Percentiles rank a stretch among this genome's conserved stretches.
Conservation (phyloP, 495 filamentous ascomycete species). For the Xanthoparmelia taractica region DNA sequence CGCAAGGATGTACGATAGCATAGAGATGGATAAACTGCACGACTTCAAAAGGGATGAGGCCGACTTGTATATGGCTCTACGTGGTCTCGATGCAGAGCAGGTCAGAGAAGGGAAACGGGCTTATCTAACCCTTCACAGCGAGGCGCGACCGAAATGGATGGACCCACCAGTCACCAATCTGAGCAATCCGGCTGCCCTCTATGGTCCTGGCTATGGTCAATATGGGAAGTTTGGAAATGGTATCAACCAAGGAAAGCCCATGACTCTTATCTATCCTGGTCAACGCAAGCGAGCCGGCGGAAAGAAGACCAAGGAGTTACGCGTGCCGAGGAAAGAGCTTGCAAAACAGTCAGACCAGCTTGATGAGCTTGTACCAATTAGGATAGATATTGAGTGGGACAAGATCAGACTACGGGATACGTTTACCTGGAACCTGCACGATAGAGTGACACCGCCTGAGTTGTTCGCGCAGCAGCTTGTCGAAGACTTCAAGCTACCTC, state of each 20-base stretch:
- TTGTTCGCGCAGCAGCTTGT: slow-evolving; percentile 81
- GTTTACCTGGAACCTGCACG: slow-evolving; percentile 97
- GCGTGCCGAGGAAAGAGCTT: slow-evolving; percentile 67
- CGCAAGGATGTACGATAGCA: slow-evolving; percentile 43
- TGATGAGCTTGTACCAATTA: slow-evolving; percentile 84
- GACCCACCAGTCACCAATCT: slow-evolving; percentile 39
- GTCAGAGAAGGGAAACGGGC: slow-evolving; percentile 11
- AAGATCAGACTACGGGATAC: slow-evolving; percentile 94
- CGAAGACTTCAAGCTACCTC: slow-evolving; percentile 79
- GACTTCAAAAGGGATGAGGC: slow-evolving; percentile 13
- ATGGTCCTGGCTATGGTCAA: slow-evolving; percentile 78
- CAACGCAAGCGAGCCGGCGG: slow-evolving; percentile 66
- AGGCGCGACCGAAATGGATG: slow-evolving; percentile 15
- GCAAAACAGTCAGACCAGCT: slow-evolving; percentile 77
- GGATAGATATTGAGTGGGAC: slow-evolving; percentile 90
- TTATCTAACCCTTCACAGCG: slow-evolving; percentile 38
- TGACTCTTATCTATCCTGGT: slow-evolving; percentile 63
- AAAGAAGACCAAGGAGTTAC: slow-evolving; percentile 60
- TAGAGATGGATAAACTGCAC: slow-evolving; percentile 28
- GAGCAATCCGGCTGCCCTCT: slow-evolving; percentile 52
- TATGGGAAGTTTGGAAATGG: slow-evolving; percentile 73
- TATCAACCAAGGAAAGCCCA: slow-evolving; percentile 38
- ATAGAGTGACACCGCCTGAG: slow-evolving; percentile 68
- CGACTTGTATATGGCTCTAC: slow-evolving; percentile 36
- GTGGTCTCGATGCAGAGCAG: slow-evolving; percentile 37